phyloP scores from a whole-genome alignment of 352 stramenopile genomes.

The Globisporangium spinosum region DNA sequence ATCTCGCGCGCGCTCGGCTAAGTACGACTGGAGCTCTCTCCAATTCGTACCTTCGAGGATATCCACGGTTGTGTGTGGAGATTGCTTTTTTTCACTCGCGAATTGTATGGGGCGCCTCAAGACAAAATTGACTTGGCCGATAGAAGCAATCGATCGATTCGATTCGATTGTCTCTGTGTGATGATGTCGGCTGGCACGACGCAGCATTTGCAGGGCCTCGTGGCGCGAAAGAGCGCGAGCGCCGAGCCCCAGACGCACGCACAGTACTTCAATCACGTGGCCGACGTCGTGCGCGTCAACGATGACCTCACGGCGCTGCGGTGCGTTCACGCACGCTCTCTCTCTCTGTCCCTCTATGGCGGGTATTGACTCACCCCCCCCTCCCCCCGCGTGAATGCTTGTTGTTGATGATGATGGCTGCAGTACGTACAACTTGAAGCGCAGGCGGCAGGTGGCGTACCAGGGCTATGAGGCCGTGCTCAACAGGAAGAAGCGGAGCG shows the following conservation, averaged over 20 bases:
- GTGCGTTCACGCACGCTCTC: conserved; percentile 21
- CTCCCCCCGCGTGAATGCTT: background rate
- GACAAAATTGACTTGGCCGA: background rate
- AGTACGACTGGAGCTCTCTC: background rate
- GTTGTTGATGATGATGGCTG: conserved; percentile 4
- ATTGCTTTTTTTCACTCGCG: background rate
- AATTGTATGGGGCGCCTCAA: background rate
- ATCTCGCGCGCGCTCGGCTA: background rate
- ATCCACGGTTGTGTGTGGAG: background rate
- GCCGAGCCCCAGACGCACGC: conserved; percentile 54
- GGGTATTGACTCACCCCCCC: conserved; percentile 2
- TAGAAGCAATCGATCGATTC: background rate
- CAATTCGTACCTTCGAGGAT: conserved; percentile 1
- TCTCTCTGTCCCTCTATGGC: background rate
- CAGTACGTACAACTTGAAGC: conserved; percentile 69
- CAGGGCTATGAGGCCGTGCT: conserved; percentile 76
- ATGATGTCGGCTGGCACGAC: conserved; percentile 21
- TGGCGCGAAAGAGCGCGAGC: conserved; percentile 43
- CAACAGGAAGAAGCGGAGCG: conserved; percentile 62
- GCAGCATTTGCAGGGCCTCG: conserved; percentile 64
- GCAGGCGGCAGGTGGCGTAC: conserved; percentile 48
- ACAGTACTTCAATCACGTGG: conserved; percentile 74
- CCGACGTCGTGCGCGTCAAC: conserved; percentile 51
- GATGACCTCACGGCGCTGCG: conserved; percentile 47
- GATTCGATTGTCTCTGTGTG: background rate